These are phyloP conservation scores for Globisporangium nunn DNA, from an alignment of 352 stramenopile species.

Conservation along the genomic window DNA sequence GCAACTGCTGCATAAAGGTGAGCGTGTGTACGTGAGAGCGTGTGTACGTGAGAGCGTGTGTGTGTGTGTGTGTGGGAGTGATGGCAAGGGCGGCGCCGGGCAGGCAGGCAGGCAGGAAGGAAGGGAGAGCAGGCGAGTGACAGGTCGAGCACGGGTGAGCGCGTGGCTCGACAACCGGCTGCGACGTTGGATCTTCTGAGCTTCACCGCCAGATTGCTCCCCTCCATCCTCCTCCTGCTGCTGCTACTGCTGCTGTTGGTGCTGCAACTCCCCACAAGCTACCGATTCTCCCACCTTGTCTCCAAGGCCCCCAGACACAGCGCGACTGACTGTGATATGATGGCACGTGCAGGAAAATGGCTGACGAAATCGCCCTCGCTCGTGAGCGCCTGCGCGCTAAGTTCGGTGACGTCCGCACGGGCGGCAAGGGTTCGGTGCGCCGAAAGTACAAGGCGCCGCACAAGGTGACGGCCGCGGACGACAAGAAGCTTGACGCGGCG, in stretches of 20 bases:
- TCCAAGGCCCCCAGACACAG: no score
- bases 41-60: conserved; percentile 1
- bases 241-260: no score
- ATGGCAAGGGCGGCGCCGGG: not conserved
- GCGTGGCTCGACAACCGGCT: no score
- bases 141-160: no score
- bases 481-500: conserved; percentile 96
- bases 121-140: no score
- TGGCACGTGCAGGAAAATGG: conserved; percentile 29
- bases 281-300: no score
- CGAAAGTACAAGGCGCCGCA: conserved; percentile 95
- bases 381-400: conserved; percentile 82
- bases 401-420: conserved; percentile 88
- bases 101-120: not conserved
- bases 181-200: no score
- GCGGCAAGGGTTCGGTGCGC: conserved; percentile 93
- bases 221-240: no score
- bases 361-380: conserved; percentile 86
- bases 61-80: not conserved
- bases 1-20: conserved; percentile 27
- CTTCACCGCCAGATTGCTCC: no score
- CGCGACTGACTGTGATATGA: not conserved
- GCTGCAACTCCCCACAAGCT: no score
- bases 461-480: conserved; percentile 91
- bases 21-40: not conserved